Base-by-base conservation (phyloP, 169 alveolate species). In the Cryptosporidium felis region DNA sequence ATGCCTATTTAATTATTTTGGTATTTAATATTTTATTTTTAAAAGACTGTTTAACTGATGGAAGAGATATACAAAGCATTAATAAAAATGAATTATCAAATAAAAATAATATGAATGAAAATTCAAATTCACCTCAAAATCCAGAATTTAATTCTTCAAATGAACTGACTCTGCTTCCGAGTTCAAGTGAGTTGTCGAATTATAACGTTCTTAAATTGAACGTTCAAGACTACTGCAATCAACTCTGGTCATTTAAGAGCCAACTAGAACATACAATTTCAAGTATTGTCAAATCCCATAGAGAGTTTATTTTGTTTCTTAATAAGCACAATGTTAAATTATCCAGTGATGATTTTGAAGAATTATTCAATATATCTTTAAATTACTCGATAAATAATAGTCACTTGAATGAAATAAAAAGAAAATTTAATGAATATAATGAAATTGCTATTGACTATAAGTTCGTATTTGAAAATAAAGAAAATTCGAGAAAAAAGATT, bases 151-250 rank as follows among this genome's bases (percentile, higher is more conserved):
- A 56, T 0, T 21, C 36, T 12, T 28, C 4, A 32, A 38, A 5
- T 34, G 81, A 65, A 30, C 45, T 49, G 12, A 65, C 62, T 10
- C 38, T 65, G n/a, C 16, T 23, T 8, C 8, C 62, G n/a, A 65
- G 34, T 28, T 45, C 62, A 2, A 45, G 3, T 14, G 62, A 46
- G 2, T 5, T 10, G 14, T 32, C 85, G 36, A 30, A 32, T 10
- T 38, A 21, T 0, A 56, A 49, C 28, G 5, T 38, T 6, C 40
- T 53, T 36, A 67, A 74, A 53, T 21, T 74, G 34, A 58, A 38
- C 41, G 3, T 74, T 30, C 74, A 74, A 16, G 85, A 53, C 9
- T 56, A 74, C 16, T 74, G 85, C 36, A 74, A 74, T 47, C 65
- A 56, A 16, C 67, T 74, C 18, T 74, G 85, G 85, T 51, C 67